Base-by-base conservation (phyloP, 2,329 filamentous ascomycete genomes). In the Alternaria triticina region DNA sequence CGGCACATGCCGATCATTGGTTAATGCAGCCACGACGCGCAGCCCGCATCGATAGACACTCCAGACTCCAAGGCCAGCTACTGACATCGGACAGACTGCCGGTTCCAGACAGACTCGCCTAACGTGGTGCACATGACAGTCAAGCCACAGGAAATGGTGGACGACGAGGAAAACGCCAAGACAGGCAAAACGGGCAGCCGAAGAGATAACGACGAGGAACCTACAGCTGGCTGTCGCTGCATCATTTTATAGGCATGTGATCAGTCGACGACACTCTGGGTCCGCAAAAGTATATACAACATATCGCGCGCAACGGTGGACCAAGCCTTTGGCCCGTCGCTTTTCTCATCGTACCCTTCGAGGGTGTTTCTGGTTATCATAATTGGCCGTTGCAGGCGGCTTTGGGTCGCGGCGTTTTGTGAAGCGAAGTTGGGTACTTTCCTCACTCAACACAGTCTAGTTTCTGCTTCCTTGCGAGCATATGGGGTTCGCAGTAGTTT, bases 91-190 rank as follows among this genome's bases (percentile, higher is more conserved):
- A 27, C 59, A 97, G 93, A 94, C 69, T 94, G 92, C 74, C 91
- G 89, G 65, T 93, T 96, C 75, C 91, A 88, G 74, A 85, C 85
- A 28, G 90, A 93, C 66, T 84, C 86, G 11, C 88, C 92, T 8
- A 97, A 97, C 70, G 92, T 97, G 27, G 89, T 97, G n/a, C 94
- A 97, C 80, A 97, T 97, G 93, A 95, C 92, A 6, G 89, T 97
- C 71, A 91, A 92, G 71, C 94, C 94, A 3, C 91, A 94, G 75
- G 93, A 97, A 75, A 87, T 91, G 43, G 84, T 95, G 65, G 90
- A 96, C 68, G 90, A 96, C 67, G 93, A 96, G 74, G 89, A 90
- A 69, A 91, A 93, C 70, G 89, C 91, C 60, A 91, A 90, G 75
- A 87, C 87, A 33, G 86, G 87, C 62, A 91, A 90, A 78, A 80